phyloP scores from a whole-genome alignment of 441 rosid genomes.

The Pelargonium australe region DNA sequence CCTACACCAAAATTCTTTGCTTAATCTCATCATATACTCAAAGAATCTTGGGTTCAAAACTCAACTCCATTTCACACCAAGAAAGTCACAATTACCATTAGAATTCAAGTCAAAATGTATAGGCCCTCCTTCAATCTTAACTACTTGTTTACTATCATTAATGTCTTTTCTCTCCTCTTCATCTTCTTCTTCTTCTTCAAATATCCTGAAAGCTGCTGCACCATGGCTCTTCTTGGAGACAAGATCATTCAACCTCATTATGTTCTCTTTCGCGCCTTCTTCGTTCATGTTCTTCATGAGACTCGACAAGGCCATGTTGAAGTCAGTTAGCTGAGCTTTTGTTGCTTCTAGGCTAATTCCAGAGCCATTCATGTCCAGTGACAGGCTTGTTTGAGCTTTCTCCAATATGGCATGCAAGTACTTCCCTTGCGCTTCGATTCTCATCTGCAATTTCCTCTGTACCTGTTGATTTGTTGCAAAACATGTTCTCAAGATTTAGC shows the following conservation, averaged over 20 bases:
- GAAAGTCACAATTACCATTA: constrained; percentile 37
- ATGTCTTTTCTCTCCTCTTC: constrained; percentile 7
- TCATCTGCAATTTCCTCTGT: constrained; percentile 52
- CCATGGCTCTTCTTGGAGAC: constrained; percentile 15
- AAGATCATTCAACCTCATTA: constrained; percentile 15
- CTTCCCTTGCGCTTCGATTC: constrained; percentile 63
- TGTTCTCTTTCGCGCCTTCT: too few species aligned
- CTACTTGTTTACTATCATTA: constrained; percentile 14
- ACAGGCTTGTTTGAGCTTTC: constrained; percentile 54
- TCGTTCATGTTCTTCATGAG: constrained; percentile 20
- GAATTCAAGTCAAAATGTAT: constrained; percentile 50
- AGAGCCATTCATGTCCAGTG: constrained; percentile 24
- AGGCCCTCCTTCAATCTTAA: constrained; percentile 33
- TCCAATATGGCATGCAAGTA: constrained; percentile 54
- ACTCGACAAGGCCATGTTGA: constrained; percentile 41
- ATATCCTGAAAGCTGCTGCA: constrained; percentile 18
- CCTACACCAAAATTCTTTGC: too few species aligned
- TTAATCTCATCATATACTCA: too few species aligned
- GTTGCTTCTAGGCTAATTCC: constrained; percentile 23
- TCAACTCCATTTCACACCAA: constrained; percentile 39
- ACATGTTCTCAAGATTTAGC: too few species aligned
- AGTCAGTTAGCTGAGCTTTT: constrained; percentile 33
- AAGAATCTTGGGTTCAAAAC: constrained; percentile 22
- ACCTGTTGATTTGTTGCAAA: constrained; percentile 28
- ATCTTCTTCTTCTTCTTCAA: constrained; percentile 20